Percentiles rank a stretch among this genome's conserved stretches.
phyloP scores from a whole-genome alignment of 495 filamentous ascomycete species.

The Daldinia grandis region DNA sequence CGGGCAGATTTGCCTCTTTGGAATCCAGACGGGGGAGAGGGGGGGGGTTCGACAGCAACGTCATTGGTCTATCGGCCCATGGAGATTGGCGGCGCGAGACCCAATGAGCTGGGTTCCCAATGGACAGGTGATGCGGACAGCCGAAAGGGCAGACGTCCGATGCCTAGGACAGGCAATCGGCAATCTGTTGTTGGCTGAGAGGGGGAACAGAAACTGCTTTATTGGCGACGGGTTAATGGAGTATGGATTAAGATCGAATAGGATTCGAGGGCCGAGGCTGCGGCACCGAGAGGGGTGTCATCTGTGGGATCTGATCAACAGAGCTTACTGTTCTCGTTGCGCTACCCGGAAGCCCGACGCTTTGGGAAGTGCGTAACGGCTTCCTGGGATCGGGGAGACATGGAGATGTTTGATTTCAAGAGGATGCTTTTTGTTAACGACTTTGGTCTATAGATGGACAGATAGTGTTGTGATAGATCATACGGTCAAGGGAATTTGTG shows the following conservation, averaged over 20 bases:
- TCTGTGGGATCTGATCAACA: slow-evolving; percentile 44
- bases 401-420: slow-evolving; percentile 8
- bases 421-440: not conserved
- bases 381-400: slow-evolving; percentile 13
- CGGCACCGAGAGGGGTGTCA: slow-evolving; percentile 24
- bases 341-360: slow-evolving; percentile 26
- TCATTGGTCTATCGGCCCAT: slow-evolving; percentile 23
- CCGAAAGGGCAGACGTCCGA: slow-evolving; percentile 34
- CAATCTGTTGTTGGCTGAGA: slow-evolving; percentile 19
- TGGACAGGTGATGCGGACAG: slow-evolving; percentile 39
- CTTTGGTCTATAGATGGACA: not conserved
- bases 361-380: slow-evolving; percentile 33
- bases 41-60: slow-evolving; percentile 14
- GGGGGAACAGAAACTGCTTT: not conserved
- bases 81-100: slow-evolving; percentile 10
- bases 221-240: slow-evolving; percentile 40
- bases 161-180: slow-evolving; percentile 30
- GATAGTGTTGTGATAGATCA: slow-evolving; percentile 12
- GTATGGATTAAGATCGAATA: slow-evolving; percentile 32
- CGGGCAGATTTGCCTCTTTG: slow-evolving; percentile 39
- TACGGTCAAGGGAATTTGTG: not conserved
- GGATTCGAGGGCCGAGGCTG: slow-evolving; percentile 34
- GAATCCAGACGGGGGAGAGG: not conserved
- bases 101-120: slow-evolving; percentile 38
- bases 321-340: slow-evolving; percentile 39